Base-by-base conservation (phyloP, 2,329 filamentous ascomycete genomes). In the Byssothecium circinans region DNA sequence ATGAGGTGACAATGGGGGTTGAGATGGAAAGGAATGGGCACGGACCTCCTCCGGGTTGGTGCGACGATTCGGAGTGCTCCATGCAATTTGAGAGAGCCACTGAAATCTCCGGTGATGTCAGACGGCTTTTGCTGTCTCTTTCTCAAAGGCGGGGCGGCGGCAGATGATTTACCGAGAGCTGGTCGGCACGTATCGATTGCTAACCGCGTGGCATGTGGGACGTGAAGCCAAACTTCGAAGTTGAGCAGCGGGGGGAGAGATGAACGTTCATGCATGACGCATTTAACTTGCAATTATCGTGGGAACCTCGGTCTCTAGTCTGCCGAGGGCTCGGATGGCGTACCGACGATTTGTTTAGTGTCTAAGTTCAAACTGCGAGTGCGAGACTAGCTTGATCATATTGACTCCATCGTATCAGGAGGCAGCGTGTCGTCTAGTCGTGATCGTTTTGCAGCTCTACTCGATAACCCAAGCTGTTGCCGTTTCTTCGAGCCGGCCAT, bases 361-460 rank as follows among this genome's bases (percentile, higher is more conserved):
- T 32, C 29, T 5, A 8, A 14, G 6, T 32, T 14, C 25, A 27
- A 7, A 25, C 23, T 5, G 23, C 6, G 6, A 10, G 5, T 25
- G 23, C 23, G 23, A 25, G 12, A 32, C 12, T 12, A 32, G 4
- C 29, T 14, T 32, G 14, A n/a, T 58, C 45, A 64, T 8, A 42
- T 20, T 19, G 50, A 34, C 36, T 65, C 64, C 61, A 69, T 58
- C 1, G 67, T 68, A 37, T 69, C 65, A 22, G 67, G 67, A 11
- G 67, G 67, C 18, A 68, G 38, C 14, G 45, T 59, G 1, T 67
- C 58, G 30, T 64, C 52, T 49, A 15, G 41, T 50, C 32, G 22
- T 7, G 42, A 32, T 30, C 58, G 54, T 47, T 60, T 65, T 15
- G 37, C n/a, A n/a, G 30, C 17, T 3, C 27, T 44, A 12, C 18